These are phyloP conservation scores for Xylariales sp. DNA, from an alignment of 2,329 filamentous ascomycete genomes.

Conservation along the genomic window DNA sequence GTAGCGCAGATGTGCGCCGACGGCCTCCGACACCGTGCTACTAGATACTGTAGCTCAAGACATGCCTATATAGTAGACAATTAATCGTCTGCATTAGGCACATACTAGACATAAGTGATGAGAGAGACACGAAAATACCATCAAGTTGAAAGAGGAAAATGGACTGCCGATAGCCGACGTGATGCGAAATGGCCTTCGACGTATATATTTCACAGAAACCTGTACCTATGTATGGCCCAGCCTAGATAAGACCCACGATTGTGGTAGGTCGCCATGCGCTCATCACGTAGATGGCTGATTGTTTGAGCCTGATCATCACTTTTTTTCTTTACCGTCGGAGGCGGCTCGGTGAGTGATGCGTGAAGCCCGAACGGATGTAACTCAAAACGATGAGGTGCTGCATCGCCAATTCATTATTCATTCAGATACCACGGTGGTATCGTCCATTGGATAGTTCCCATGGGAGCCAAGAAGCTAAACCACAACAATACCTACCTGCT, in stretches of 20 bases:
- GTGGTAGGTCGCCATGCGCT: constrained; percentile 8
- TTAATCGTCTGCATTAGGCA: not conserved
- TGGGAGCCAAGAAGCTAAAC: constrained; percentile 15
- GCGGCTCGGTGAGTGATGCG: constrained; percentile 35
- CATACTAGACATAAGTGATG: not conserved
- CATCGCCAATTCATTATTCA: constrained; percentile 14
- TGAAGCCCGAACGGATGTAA: constrained; percentile 32
- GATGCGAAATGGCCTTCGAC: not conserved
- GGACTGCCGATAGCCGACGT: not conserved
- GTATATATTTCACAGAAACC: not conserved
- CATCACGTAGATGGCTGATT: not conserved
- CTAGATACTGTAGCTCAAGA: constrained; percentile 3
- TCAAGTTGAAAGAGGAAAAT: not conserved
- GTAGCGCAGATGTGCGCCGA: constrained; percentile 3
- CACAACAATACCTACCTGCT: not conserved
- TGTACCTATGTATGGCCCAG: not conserved
- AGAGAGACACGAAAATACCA: not conserved
- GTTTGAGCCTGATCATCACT: constrained; percentile 16
- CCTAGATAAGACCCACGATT: not conserved
- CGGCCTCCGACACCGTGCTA: constrained; percentile 12
- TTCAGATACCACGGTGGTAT: constrained; percentile 19
- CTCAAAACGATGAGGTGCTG: constrained; percentile 14
- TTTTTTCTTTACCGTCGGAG: constrained; percentile 29
- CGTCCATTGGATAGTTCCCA: not conserved
- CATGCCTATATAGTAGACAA: not conserved